phyloP scores from a whole-genome alignment of 2,329 filamentous ascomycete species.

The Seiridium unicorne region DNA sequence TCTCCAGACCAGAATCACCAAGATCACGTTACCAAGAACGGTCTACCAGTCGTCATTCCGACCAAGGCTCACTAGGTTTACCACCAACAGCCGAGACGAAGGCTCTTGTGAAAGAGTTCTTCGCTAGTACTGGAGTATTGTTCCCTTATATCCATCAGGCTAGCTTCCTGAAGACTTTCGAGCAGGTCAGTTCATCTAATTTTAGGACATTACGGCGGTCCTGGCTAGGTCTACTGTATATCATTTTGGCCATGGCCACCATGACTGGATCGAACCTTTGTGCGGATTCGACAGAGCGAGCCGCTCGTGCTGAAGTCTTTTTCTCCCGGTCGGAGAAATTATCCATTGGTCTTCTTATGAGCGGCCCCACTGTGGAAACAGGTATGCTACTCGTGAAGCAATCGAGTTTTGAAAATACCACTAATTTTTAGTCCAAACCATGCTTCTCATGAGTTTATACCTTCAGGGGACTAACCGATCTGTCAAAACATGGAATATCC shows the following conservation, averaged over 20 bases:
- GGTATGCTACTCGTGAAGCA: conserved; percentile 21
- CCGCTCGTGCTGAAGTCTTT: conserved; percentile 40
- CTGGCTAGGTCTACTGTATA: conserved; percentile 50
- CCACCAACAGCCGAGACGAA: not conserved
- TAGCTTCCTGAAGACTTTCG: conserved; percentile 3
- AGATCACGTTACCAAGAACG: not conserved
- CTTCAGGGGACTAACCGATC: conserved; percentile 53
- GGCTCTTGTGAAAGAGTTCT: not conserved
- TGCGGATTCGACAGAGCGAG: conserved; percentile 31
- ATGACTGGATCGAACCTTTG: conserved; percentile 29
- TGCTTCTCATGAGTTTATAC: conserved; percentile 49
- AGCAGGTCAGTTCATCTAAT: conserved; percentile 4
- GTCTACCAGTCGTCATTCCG: not conserved
- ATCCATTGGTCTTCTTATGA: conserved; percentile 38
- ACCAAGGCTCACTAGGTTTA: not conserved
- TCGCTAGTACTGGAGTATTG: not conserved
- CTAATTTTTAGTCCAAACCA: conserved; percentile 38
- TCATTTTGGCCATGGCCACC: conserved; percentile 46
- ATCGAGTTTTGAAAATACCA: not conserved
- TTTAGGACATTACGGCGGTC: conserved; percentile 38
- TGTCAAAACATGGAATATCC: conserved; percentile 51
- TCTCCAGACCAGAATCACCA: conserved; percentile 1
- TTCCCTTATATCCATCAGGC: conserved; percentile 3
- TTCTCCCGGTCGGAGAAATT: conserved; percentile 41
- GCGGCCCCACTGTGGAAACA: conserved; percentile 42